Conservation (phyloP, 1,284 basidiomycete genomes). For the Rhizoctonia solani region DNA sequence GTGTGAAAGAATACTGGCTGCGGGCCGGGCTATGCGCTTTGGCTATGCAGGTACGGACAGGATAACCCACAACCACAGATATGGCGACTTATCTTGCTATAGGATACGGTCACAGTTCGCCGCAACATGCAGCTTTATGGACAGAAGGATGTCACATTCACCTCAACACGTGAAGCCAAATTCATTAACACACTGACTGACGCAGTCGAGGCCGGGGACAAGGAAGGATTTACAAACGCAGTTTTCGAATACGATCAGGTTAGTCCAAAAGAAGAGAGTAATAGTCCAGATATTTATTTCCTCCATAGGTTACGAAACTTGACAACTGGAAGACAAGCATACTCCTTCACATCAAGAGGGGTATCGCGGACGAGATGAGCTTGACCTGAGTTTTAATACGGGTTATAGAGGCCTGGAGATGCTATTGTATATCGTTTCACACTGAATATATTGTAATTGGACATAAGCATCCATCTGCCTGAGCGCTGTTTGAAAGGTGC, state of each 20-base stretch:
- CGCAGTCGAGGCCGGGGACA: slow-evolving; percentile 78
- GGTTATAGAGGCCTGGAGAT: neutral
- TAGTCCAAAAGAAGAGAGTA: neutral
- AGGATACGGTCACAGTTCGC: slow-evolving; percentile 87
- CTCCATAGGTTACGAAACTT: slow-evolving; percentile 75
- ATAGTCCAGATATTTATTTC: neutral
- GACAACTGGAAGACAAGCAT: slow-evolving; percentile 95
- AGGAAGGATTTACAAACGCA: slow-evolving; percentile 75
- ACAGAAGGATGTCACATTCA: slow-evolving; percentile 78
- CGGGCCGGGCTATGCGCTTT: slow-evolving; percentile 86
- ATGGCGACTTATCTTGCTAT: slow-evolving; percentile 26
- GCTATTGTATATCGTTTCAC: slow-evolving; percentile 7
- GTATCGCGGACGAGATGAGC: slow-evolving; percentile 63
- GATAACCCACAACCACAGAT: neutral
- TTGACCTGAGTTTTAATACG: slow-evolving; percentile 45
- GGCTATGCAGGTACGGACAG: slow-evolving; percentile 74
- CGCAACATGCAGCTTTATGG: slow-evolving; percentile 77
- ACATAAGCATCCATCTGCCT: neutral
- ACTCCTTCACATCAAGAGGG: slow-evolving; percentile 84
- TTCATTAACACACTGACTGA: slow-evolving; percentile 79
- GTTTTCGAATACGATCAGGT: slow-evolving; percentile 76
- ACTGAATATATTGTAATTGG: slow-evolving; percentile 12
- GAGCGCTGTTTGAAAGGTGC: neutral
- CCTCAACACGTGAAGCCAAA: slow-evolving; percentile 86
- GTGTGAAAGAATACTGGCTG: slow-evolving; percentile 98